Evolutionary conservation across 208 protist species (phyloP).

Genomic region (Leishmania martiniquensis): DNA sequence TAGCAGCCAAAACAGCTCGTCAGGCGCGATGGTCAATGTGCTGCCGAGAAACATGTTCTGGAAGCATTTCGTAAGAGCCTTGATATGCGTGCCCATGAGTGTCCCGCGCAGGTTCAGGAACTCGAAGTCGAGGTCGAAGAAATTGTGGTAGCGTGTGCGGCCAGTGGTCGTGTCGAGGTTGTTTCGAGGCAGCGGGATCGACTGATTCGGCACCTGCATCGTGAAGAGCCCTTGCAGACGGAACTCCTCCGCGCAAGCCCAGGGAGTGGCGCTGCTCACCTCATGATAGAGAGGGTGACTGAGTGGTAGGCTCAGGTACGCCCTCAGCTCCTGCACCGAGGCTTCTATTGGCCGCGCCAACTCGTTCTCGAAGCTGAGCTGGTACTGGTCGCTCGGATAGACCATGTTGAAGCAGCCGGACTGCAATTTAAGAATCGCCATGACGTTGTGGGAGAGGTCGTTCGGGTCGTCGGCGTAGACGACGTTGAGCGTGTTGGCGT

Average conservation of each 20-base stretch:
- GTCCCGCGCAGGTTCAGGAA: conserved; percentile 60
- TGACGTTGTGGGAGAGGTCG: conserved; percentile 65
- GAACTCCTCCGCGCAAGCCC: conserved; percentile 44
- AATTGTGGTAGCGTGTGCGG: conserved; percentile 64
- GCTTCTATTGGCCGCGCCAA: conserved; percentile 72
- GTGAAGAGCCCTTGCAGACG: conserved; percentile 63
- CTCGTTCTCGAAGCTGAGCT: conserved; percentile 82
- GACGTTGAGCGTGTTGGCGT: conserved; percentile 81
- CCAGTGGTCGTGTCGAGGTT: conserved; percentile 50
- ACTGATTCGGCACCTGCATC: conserved; percentile 73
- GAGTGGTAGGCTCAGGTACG: conserved; percentile 57
- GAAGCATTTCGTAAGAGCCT: conserved; percentile 57
- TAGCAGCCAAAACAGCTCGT: conserved; percentile 88
- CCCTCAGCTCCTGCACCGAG: conserved; percentile 44
- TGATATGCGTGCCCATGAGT: conserved; percentile 72
- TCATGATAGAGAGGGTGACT: conserved; percentile 70
- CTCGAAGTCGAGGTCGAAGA: conserved; percentile 68
- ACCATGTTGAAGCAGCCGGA: conserved; percentile 63
- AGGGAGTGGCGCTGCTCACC: conserved; percentile 47
- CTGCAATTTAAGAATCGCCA: conserved; percentile 60
- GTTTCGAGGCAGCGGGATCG: conserved; percentile 51
- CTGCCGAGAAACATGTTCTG: conserved; percentile 79
- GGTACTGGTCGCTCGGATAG: conserved; percentile 78
- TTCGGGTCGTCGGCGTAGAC: conserved; percentile 81
- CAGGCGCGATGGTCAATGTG: conserved; percentile 58